Percentiles rank a stretch among this genome's conserved stretches.
Conservation (phyloP, 2,329 filamentous ascomycete genomes). For the Fusarium sp. region DNA sequence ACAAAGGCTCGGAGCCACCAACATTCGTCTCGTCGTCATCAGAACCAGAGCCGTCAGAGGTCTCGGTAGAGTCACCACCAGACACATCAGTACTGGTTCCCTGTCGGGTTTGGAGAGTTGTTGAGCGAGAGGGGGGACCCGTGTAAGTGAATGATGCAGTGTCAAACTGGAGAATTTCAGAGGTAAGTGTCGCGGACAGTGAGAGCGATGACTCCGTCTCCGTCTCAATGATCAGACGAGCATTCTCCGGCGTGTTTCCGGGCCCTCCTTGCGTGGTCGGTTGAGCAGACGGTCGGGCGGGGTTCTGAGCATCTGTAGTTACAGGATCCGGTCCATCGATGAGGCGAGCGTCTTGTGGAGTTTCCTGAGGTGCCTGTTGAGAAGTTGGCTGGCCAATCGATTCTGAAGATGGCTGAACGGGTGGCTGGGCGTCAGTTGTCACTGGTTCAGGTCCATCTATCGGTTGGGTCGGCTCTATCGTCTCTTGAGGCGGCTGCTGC, state of each 20-base stretch:
- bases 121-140: slow-evolving; percentile 25
- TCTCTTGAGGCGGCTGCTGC: slow-evolving; percentile 9
- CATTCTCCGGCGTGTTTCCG: slow-evolving; percentile 17
- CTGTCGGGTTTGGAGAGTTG: slow-evolving; percentile 36
- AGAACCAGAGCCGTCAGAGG: slow-evolving; percentile 19
- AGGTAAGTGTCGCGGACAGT: slow-evolving; percentile 5
- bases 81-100: slow-evolving; percentile 35
- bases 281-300: not conserved
- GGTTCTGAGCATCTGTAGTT: slow-evolving; percentile 5
- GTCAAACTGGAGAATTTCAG: slow-evolving; percentile 36
- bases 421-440: not conserved
- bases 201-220: slow-evolving; percentile 1
- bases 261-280: not conserved
- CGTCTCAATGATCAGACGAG: slow-evolving; percentile 14
- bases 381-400: not conserved
- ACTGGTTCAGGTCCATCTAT: slow-evolving; percentile 15
- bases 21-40: slow-evolving; percentile 30
- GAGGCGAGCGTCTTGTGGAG: slow-evolving; percentile 14
- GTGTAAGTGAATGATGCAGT: slow-evolving; percentile 38
- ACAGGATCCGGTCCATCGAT: slow-evolving; percentile 13
- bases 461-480: slow-evolving; percentile 14
- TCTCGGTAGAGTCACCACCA: slow-evolving; percentile 28
- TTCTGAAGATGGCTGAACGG: not conserved
- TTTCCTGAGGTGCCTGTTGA: not conserved
- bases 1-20: slow-evolving; percentile 24